Conservation (phyloP, 441 rosid species). For the Eruca vesicaria region DNA sequence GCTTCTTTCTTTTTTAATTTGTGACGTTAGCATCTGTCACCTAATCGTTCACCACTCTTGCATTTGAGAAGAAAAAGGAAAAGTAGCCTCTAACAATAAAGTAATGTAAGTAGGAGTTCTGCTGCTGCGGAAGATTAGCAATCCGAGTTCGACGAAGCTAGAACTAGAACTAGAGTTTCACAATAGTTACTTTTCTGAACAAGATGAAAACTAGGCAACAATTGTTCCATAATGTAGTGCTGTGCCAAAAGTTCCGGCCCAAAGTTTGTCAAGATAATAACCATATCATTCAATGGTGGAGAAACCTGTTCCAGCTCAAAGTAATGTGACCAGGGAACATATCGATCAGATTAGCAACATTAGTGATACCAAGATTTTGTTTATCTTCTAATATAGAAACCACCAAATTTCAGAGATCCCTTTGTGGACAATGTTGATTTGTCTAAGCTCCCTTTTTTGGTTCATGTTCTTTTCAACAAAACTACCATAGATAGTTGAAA, state of each 20-base stretch:
- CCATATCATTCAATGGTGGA: conserved; percentile 3
- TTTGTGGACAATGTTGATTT: conserved; percentile 8
- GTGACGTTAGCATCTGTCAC: background rate
- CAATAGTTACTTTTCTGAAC: conserved; percentile 66
- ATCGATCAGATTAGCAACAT: conserved; percentile 60
- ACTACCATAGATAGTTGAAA: background rate
- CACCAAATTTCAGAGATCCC: background rate
- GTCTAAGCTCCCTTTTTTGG: background rate
- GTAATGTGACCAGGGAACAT: conserved; percentile 50
- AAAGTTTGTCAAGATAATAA: conserved; percentile 9
- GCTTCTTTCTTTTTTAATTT: too few species aligned
- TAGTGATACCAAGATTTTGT: background rate
- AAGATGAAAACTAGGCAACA: conserved; percentile 73
- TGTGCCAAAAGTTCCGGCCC: conserved; percentile 40
- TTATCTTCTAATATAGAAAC: conserved; percentile 4
- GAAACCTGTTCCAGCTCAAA: conserved; percentile 30
- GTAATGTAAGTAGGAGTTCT: conserved; percentile 48
- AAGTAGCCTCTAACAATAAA: too few species aligned
- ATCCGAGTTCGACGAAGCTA: conserved; percentile 41
- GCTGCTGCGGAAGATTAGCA: conserved; percentile 20
- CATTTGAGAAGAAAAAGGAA: too few species aligned
- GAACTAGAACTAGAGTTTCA: conserved; percentile 48
- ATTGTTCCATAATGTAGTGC: conserved; percentile 40
- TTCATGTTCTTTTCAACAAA: background rate
- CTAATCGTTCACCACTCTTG: too few species aligned